Evolutionary conservation across 2,329 filamentous ascomycete species (phyloP), one percentile per base, ranked within the genome.

Genomic region (Diaporthe australafricana): DNA sequence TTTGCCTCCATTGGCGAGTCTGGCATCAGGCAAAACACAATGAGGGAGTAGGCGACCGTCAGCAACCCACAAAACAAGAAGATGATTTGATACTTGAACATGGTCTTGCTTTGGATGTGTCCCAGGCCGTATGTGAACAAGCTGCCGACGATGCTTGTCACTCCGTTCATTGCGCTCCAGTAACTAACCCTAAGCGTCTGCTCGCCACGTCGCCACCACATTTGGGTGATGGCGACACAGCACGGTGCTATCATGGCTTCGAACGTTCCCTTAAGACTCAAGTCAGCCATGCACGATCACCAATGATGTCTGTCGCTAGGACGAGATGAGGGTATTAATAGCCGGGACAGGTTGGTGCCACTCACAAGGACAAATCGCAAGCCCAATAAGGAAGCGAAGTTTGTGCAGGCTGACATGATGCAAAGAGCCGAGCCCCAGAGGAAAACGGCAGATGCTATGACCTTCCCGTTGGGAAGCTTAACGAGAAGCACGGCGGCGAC

Each of bases 1-100:
- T 86, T 88, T 1, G 89, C 86, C 27, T 88, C 84, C 76, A 90
- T 86, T 0, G 91, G 90, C 0, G 89, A 90, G 75, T 93, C 91
- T 0, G 91, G 91, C 84, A 93, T 90, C 66, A 87, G 86, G 22
- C 86, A 69, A 79, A 89, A 84, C 6, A 92, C 85, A 16, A 87
- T 76, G 0, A 83, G 75, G 1, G 87, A 84, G 72, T 87, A 88
- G 1, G 83, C 79, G 7, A 90, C 84, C 0, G 88, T 90, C 57
- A 90, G 78, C 9, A 83, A 75, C 2, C 87, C 87, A 67, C 83
- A 85, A 75, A 86, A 84, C 68, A 87, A 81, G 27, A 86, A 85
- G 22, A 89, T 84, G 75, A 86, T 84, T 79, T 90, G 88, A 68
- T 90, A 90, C 5, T 84, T 79, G 75, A 84, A 80, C 8, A 89